phyloP scores from a whole-genome alignment of 1,284 basidiomycete genomes.

The Moesziomyces aphidis region DNA sequence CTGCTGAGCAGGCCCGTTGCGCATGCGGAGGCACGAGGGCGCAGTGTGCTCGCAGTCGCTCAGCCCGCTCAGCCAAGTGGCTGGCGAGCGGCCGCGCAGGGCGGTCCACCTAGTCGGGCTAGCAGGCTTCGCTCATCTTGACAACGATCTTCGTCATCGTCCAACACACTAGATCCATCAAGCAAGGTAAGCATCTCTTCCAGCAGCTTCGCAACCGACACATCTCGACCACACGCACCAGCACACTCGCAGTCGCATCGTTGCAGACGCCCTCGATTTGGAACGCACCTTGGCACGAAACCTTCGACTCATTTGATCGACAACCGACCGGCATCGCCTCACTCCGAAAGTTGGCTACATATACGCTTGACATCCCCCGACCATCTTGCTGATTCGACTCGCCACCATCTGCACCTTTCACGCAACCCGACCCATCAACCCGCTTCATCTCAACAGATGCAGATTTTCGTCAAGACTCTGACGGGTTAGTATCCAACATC shows the following conservation, averaged over 20 bases:
- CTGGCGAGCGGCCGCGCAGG: neutral
- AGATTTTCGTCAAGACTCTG: conserved; percentile 67
- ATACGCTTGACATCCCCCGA: conserved; percentile 4
- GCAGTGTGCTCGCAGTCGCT: conserved; percentile 4
- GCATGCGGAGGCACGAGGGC: conserved; percentile 3
- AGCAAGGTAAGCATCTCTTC: conserved; percentile 44
- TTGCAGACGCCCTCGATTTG: neutral
- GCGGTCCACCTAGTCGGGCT: conserved; percentile 12
- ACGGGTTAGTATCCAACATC: conserved; percentile 58
- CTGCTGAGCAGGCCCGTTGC: conserved; percentile 23
- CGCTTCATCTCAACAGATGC: conserved; percentile 49
- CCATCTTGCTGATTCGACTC: conserved; percentile 30
- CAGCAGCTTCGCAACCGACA: conserved; percentile 11
- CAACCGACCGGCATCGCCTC: neutral
- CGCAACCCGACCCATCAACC: conserved; percentile 4
- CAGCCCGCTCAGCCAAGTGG: neutral
- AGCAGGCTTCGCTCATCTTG: conserved; percentile 25
- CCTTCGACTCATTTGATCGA: neutral
- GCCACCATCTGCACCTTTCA: conserved; percentile 12
- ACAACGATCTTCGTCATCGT: conserved; percentile 50
- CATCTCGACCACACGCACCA: conserved; percentile 1
- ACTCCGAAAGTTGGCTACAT: conserved; percentile 2
- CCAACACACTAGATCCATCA: conserved; percentile 48
- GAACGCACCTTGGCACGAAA: neutral
- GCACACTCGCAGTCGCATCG: conserved; percentile 5